A percentile compares a stretch with the other conserved stretches of the same genome.
phyloP scores from a whole-genome alignment of 345 rosid species.

The Aegle marmelos region DNA sequence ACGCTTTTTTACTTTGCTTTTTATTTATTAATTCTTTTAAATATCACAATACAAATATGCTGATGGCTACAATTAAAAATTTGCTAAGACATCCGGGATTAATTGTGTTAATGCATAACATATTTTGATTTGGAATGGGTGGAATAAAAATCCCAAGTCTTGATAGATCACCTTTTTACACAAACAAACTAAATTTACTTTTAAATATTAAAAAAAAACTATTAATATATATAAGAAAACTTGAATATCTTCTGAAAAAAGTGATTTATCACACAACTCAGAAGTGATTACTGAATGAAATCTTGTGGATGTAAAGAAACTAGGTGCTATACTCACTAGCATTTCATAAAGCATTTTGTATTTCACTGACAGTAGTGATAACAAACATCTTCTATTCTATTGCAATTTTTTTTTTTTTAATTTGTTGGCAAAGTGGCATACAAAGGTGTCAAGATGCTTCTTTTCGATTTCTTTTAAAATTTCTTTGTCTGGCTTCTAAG shows the following conservation, averaged over 20 bases:
- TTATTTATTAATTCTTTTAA: too few species aligned
- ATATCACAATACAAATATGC: not conserved
- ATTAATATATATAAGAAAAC: too few species aligned
- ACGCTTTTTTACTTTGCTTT: too few species aligned
- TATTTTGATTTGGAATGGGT: too few species aligned
- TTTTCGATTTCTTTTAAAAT: conserved; percentile 29
- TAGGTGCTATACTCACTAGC: not conserved
- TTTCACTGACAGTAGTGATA: conserved; percentile 10
- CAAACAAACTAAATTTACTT: too few species aligned
- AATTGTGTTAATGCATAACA: too few species aligned
- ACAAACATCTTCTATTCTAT: conserved; percentile 10
- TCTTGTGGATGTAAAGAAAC: not conserved
- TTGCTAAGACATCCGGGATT: too few species aligned
- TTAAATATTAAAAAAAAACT: too few species aligned
- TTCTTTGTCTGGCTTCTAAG: conserved; percentile 19
- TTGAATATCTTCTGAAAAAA: too few species aligned
- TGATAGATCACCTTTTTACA: too few species aligned
- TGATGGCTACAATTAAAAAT: too few species aligned
- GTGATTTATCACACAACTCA: not conserved
- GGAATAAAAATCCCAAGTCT: too few species aligned
- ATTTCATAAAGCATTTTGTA: not conserved
- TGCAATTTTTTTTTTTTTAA: not conserved
- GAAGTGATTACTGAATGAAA: not conserved
- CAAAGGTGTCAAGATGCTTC: conserved; percentile 42
- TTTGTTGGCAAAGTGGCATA: conserved; percentile 43